Percentiles rank a stretch among this genome's conserved stretches.
Evolutionary conservation across 108 stramenopile genomes (phyloP).

Genomic region (Cyclostephanos invisitatus): DNA sequence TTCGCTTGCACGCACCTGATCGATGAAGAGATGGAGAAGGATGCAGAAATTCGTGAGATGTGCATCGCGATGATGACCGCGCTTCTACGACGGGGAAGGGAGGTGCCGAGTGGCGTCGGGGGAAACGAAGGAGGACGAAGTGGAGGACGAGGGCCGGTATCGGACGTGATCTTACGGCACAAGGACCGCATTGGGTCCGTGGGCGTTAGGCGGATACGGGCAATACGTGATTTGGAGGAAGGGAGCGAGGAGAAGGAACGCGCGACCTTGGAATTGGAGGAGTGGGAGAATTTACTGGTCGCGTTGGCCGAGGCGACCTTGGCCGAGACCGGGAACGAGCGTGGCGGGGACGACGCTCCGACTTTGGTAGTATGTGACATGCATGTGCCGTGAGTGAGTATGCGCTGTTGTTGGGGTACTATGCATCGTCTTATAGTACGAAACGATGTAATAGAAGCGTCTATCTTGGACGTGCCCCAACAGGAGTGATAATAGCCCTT

Average conservation of each 20-base stretch:
- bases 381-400: background rate
- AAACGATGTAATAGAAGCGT: too few species aligned
- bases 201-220: slow-evolving; percentile 62
- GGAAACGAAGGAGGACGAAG: background rate
- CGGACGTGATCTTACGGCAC: slow-evolving; percentile 42
- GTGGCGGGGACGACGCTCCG: background rate
- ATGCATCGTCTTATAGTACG: too few species aligned
- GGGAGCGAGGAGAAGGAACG: slow-evolving; percentile 65
- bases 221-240: slow-evolving; percentile 55
- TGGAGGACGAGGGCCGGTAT: background rate
- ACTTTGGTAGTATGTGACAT: background rate
- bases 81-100: slow-evolving; percentile 49
- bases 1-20: slow-evolving; percentile 47
- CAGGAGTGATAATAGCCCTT: too few species aligned
- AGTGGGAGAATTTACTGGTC: slow-evolving; percentile 69
- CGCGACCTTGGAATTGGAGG: slow-evolving; percentile 62
- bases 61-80: slow-evolving; percentile 54
- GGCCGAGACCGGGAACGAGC: slow-evolving; percentile 16
- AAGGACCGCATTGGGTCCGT: slow-evolving; percentile 57
- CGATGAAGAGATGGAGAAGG: slow-evolving; percentile 32
- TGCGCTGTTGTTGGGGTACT: too few species aligned
- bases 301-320: slow-evolving; percentile 53
- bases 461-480: too few species aligned
- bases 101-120: too few species aligned
- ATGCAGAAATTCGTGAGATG: slow-evolving; percentile 79